Percentiles rank a stretch among this genome's conserved stretches.
Conservation (phyloP, 495 filamentous ascomycete genomes). For the Geoglossum glabrum region DNA sequence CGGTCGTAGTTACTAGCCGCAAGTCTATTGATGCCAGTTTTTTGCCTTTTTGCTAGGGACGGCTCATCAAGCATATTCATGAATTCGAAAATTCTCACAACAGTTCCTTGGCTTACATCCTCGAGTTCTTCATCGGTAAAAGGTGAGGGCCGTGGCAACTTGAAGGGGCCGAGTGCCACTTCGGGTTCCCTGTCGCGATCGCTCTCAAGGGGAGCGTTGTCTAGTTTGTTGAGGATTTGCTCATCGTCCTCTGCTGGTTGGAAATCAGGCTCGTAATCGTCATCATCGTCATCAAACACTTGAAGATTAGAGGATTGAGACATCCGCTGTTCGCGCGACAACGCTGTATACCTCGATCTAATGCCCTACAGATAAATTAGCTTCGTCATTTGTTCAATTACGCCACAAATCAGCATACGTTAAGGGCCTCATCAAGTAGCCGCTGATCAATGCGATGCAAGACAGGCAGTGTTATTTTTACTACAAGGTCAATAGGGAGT, state of each 20-base stretch:
- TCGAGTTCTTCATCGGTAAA: conserved; percentile 45
- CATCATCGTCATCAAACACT: conserved; percentile 54
- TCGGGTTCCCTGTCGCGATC: conserved; percentile 18
- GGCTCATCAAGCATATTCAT: conserved; percentile 49
- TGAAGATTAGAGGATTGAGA: background rate
- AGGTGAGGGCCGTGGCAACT: conserved; percentile 51
- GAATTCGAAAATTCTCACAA: conserved; percentile 57
- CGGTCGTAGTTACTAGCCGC: conserved; percentile 72
- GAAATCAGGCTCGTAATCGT: conserved; percentile 76
- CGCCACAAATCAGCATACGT: conserved; percentile 17
- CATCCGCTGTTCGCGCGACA: conserved; percentile 20
- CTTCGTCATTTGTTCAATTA: background rate
- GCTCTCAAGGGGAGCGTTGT: conserved; percentile 37
- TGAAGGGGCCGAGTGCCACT: conserved; percentile 46
- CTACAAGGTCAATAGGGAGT: conserved; percentile 49
- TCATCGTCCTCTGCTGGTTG: conserved; percentile 50
- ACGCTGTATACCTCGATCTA: conserved; percentile 11
- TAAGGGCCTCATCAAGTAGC: conserved; percentile 45
- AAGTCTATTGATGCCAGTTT: conserved; percentile 55
- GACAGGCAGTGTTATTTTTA: conserved; percentile 54
- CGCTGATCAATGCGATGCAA: conserved; percentile 41
- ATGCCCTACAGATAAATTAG: conserved; percentile 2
- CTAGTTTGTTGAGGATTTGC: conserved; percentile 48
- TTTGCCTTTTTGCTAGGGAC: conserved; percentile 25
- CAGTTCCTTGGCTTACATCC: conserved; percentile 45